Base-by-base conservation (phyloP, 768 basidiomycete species). In the Amanita subjunquillea region DNA sequence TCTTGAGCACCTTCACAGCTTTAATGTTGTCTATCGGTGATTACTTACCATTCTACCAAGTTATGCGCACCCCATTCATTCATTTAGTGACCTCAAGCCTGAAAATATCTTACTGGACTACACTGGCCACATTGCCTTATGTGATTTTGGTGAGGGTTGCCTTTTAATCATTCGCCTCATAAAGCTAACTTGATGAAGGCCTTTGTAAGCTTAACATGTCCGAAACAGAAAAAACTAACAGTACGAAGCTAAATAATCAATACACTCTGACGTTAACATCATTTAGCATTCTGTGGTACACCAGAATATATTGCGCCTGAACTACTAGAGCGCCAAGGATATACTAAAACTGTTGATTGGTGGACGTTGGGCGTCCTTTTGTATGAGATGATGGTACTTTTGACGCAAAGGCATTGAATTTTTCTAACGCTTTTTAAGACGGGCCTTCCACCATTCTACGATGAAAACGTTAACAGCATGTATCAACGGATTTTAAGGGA, bases 241-340 rank as follows among this genome's bases (percentile, higher is more conserved):
- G 89, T 91, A 51, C n/a, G 30, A 36, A 2, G n/a, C 52, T 38
- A 12, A 51, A 50, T 38, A 42, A 42, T 29, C 23, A 27, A 34
- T n/a, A 47, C 12, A 17, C 8, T 4, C 36, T 51, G 22, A 29
- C n/a, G 2, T 38, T 42, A 20, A 44, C 34, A 56, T 55, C 40
- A 45, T 38, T 12, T 58, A 90, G 87, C 93, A 6, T 99, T 99
- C 76, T 99, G 95, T 62, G 95, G 95, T 6, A 99, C 95, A 4
- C 95, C 95, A 1, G 95, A 99, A 66, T 98, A 98, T 68, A 98
- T 98, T 61, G 93, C 94, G 6, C 95, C 95, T 0, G 95, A 99
- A 65, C 79, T 99, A 36, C 79, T 99, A 56, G 91, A 94, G 64
- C 96, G 89, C 56, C 88, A 91, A 62, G 95, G 96, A 1, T 97